Evolutionary conservation across 331 rosid genomes (phyloP).

Genomic region (Pyrus hybrid): DNA sequence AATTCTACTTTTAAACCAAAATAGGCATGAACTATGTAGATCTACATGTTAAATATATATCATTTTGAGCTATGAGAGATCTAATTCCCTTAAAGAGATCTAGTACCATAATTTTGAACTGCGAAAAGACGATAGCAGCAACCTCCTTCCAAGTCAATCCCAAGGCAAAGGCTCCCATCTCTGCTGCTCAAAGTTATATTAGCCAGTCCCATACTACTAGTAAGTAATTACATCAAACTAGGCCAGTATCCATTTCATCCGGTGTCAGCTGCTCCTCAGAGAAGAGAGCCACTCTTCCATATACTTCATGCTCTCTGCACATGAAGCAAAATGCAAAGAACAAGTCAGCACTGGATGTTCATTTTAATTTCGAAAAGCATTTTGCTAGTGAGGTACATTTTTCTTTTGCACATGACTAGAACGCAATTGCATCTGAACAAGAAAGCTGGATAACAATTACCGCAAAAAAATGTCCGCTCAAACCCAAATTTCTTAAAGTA

Average conservation of each 20-base stretch:
- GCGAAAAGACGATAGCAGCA: conserved; percentile 3
- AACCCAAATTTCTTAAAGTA: too few species aligned
- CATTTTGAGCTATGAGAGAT: too few species aligned
- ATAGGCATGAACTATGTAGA: too few species aligned
- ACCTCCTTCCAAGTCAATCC: conserved; percentile 11
- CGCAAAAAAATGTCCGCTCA: too few species aligned
- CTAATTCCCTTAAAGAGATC: too few species aligned
- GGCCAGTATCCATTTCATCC: not conserved
- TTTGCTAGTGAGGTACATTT: not conserved
- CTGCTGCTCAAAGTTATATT: conserved; percentile 23
- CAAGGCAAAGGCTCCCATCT: conserved; percentile 7
- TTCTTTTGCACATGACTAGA: too few species aligned
- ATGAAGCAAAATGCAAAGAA: conserved; percentile 15
- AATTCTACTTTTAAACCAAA: too few species aligned
- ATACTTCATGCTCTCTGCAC: conserved; percentile 69
- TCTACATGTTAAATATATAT: too few species aligned
- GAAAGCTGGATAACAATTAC: too few species aligned
- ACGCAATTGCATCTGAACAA: too few species aligned
- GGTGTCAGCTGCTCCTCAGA: conserved; percentile 49
- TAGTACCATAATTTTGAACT: not conserved
- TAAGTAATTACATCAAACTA: conserved; percentile 15
- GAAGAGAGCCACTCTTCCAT: conserved; percentile 83
- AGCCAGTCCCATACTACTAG: conserved; percentile 25
- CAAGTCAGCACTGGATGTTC: not conserved
- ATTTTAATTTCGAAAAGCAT: not conserved